Conservation (phyloP, 2,329 filamentous ascomycete species). For the Cylindrodendrum hubeiense region DNA sequence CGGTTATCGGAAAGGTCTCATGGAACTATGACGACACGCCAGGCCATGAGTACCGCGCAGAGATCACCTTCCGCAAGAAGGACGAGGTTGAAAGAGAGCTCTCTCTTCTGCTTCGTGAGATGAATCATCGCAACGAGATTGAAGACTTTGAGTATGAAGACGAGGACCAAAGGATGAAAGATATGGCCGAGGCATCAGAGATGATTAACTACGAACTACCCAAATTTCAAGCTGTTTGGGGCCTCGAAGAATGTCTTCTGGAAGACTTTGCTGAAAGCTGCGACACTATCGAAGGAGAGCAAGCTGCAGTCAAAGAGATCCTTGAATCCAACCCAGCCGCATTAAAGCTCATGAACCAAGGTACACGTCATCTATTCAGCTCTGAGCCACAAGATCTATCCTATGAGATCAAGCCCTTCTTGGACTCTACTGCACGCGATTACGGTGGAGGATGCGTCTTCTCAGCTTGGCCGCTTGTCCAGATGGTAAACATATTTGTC, state of each 20-base stretch:
- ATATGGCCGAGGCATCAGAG: background rate
- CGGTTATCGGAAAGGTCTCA: slow-evolving; percentile 39
- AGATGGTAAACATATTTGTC: slow-evolving; percentile 55
- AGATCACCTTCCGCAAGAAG: slow-evolving; percentile 36
- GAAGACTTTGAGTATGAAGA: slow-evolving; percentile 16
- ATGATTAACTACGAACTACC: slow-evolving; percentile 33
- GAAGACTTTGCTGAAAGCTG: background rate
- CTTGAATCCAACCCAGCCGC: slow-evolving; percentile 26
- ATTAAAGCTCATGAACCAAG: background rate
- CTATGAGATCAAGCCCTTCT: slow-evolving; percentile 39
- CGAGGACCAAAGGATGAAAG: slow-evolving; percentile 18
- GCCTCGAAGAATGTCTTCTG: slow-evolving; percentile 21
- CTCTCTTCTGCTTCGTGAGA: slow-evolving; percentile 28
- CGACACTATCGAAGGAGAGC: background rate
- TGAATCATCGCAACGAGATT: slow-evolving; percentile 9
- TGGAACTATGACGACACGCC: slow-evolving; percentile 42
- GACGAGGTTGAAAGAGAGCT: slow-evolving; percentile 32
- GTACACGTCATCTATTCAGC: slow-evolving; percentile 7
- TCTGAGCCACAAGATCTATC: slow-evolving; percentile 20
- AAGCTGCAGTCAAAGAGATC: slow-evolving; percentile 12
- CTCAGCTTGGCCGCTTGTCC: slow-evolving; percentile 53
- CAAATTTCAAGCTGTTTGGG: slow-evolving; percentile 41
- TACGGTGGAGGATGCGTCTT: slow-evolving; percentile 26
- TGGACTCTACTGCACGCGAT: slow-evolving; percentile 37
- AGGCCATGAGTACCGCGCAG: slow-evolving; percentile 33